A percentile compares a stretch with the other conserved stretches of the same genome.
phyloP scores from a whole-genome alignment of 352 stramenopile species.

The Lagenidium giganteum region DNA sequence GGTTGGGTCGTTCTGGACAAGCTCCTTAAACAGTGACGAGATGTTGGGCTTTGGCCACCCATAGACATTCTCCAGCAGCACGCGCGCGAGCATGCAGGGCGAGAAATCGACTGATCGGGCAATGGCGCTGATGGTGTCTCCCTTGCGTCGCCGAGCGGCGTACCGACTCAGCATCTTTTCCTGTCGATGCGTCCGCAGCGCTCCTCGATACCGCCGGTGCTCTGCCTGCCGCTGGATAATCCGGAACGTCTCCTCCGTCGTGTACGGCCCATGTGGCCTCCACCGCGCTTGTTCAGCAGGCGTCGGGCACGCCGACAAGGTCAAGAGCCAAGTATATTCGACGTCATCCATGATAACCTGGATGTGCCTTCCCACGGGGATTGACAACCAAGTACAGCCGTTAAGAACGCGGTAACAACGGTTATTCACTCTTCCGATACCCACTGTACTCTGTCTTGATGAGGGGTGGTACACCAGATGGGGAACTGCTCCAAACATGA shows the following conservation, averaged over 20 bases:
- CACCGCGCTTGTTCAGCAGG: too few species aligned
- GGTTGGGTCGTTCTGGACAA: slow-evolving; percentile 26
- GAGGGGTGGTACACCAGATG: too few species aligned
- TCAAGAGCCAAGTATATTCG: too few species aligned
- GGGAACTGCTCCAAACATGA: too few species aligned
- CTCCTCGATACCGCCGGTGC: slow-evolving; percentile 33
- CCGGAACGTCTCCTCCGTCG: slow-evolving; percentile 44
- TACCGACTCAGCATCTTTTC: slow-evolving; percentile 55
- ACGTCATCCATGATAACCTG: too few species aligned
- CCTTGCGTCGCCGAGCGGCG: slow-evolving; percentile 28
- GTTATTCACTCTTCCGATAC: too few species aligned
- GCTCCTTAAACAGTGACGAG: slow-evolving; percentile 60
- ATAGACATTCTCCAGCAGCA: slow-evolving; percentile 51
- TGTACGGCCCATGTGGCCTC: too few species aligned
- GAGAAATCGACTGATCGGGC: slow-evolving; percentile 46
- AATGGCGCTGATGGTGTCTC: slow-evolving; percentile 31
- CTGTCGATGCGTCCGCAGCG: slow-evolving; percentile 46
- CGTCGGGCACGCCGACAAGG: too few species aligned
- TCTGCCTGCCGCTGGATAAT: slow-evolving; percentile 57
- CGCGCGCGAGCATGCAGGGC: slow-evolving; percentile 60
- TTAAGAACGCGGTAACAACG: too few species aligned
- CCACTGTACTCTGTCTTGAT: too few species aligned
- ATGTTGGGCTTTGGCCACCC: slow-evolving; percentile 63
- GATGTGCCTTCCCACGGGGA: too few species aligned
- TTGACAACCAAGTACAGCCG: too few species aligned